Percentiles rank a stretch among this genome's conserved stretches.
Conservation (phyloP, 352 stramenopile species). For the Globisporangium apiculatum region DNA sequence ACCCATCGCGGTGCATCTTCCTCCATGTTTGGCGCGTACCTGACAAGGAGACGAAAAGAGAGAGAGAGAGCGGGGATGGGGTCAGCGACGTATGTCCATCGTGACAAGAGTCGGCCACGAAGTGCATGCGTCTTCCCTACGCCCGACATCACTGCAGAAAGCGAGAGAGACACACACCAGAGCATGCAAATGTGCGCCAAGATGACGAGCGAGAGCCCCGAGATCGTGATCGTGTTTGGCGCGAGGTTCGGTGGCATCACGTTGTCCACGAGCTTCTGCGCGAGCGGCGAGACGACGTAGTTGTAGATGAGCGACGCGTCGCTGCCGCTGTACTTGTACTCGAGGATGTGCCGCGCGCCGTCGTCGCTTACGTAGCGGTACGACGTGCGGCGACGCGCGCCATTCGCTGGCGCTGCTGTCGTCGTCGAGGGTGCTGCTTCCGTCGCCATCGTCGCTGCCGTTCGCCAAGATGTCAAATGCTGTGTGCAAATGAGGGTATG, state of each 20-base stretch:
- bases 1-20: constrained; percentile 68
- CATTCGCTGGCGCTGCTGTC: not conserved
- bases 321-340: constrained; percentile 84
- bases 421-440: no score
- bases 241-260: constrained; percentile 63
- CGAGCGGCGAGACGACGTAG: constrained; percentile 65
- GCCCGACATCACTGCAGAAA: no score
- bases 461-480: no score
- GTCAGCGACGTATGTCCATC: no score
- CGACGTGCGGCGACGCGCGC: constrained; percentile 5
- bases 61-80: no score
- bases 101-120: no score
- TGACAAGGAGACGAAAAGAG: constrained; percentile 13
- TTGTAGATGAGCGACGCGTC: constrained; percentile 83
- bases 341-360: constrained; percentile 55
- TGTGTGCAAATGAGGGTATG: no score
- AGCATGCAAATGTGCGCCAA: constrained; percentile 71
- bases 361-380: constrained; percentile 71
- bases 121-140: no score
- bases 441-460: no score
- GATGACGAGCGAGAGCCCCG: constrained; percentile 60
- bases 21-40: constrained; percentile 80
- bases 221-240: constrained; percentile 82
- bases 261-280: constrained; percentile 69
- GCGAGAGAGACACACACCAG: constrained; percentile 22